Conservation (phyloP, 768 basidiomycete species). For the Lactarius psammicola region DNA sequence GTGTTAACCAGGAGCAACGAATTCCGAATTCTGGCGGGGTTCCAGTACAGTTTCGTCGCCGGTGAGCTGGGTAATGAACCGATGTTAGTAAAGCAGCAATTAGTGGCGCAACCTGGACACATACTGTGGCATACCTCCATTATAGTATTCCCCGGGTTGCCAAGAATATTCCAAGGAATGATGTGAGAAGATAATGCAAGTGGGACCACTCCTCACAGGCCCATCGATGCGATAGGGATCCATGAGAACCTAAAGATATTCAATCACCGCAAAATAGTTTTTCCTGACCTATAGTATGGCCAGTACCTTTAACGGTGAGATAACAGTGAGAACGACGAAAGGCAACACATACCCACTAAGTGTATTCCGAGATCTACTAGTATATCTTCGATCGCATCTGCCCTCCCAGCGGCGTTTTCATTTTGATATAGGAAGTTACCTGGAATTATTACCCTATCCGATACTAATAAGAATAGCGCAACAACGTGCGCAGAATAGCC, state of each 20-base stretch:
- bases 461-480: not conserved
- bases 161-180: slow-evolving; percentile 19
- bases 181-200: slow-evolving; percentile 4
- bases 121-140: slow-evolving; percentile 3
- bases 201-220: slow-evolving; percentile 3
- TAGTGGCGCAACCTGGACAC: slow-evolving; percentile 16
- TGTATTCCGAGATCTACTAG: not conserved
- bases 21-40: slow-evolving; percentile 1
- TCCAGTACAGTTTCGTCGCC: slow-evolving; percentile 8
- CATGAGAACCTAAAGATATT: not conserved
- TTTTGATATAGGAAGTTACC: not conserved
- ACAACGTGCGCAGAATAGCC: not conserved
- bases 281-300: not conserved
- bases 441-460: not conserved
- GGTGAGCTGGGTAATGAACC: slow-evolving; percentile 2
- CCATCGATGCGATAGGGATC: slow-evolving; percentile 10
- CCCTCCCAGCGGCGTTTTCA: not conserved
- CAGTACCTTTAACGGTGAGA: not conserved
- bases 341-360: not conserved
- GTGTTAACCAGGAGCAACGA: not conserved
- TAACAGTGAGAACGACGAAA: not conserved
- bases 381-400: too few species aligned
- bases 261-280: not conserved
- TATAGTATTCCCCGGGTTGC: not conserved
- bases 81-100: slow-evolving; percentile 14